Evolutionary conservation across 1,139 yeast species (phyloP).

Genomic region (Hansenula lynferdii): DNA sequence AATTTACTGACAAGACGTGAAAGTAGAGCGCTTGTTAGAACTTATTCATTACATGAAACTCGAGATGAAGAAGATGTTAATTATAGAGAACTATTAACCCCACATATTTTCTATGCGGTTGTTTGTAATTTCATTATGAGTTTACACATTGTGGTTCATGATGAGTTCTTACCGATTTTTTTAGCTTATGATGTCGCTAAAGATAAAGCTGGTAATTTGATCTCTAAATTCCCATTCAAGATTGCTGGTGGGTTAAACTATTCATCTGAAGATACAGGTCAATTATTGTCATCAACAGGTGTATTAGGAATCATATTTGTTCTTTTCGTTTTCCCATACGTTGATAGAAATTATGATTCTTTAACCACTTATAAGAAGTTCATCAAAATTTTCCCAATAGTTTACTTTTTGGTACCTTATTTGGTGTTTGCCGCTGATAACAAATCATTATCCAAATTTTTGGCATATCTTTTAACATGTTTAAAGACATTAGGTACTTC

Average conservation of each 20-base stretch:
- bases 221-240: conserved; percentile 40
- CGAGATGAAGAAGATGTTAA: conserved; percentile 23
- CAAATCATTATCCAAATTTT: conserved; percentile 4
- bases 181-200: conserved; percentile 42
- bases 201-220: conserved; percentile 18
- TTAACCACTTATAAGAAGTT: conserved; percentile 40
- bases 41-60: conserved; percentile 33
- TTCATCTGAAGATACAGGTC: conserved; percentile 46
- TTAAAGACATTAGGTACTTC: conserved; percentile 31
- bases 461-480: conserved; percentile 26
- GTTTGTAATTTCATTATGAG: conserved; percentile 38
- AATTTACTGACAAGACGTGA: conserved; percentile 32
- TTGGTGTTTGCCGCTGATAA: conserved; percentile 32
- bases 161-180: conserved; percentile 57
- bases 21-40: conserved; percentile 36
- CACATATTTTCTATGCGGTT: conserved; percentile 31
- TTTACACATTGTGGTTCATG: conserved; percentile 48
- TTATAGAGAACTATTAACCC: conserved; percentile 11
- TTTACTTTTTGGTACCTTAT: conserved; percentile 46
- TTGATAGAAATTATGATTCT: conserved; percentile 48
- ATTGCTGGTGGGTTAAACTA: conserved; percentile 47
- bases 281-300: conserved; percentile 51
- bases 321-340: conserved; percentile 46
- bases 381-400: conserved; percentile 39
- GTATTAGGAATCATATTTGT: conserved; percentile 49